A percentile compares a stretch with the other conserved stretches of the same genome.
phyloP scores from a whole-genome alignment of 2,329 filamentous ascomycete species.

The Aspergillus unguis region DNA sequence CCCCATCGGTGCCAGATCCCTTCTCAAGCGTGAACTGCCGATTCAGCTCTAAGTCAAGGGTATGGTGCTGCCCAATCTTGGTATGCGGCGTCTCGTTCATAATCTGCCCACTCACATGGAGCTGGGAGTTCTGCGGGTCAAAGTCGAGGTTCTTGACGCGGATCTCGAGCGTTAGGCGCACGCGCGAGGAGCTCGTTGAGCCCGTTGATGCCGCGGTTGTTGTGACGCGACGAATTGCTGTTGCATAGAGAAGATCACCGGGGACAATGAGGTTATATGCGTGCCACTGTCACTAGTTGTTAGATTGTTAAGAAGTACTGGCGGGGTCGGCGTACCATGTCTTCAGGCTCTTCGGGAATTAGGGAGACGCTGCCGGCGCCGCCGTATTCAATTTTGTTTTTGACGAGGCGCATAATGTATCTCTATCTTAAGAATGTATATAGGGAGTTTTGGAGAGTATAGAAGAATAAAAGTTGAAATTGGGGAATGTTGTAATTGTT shows the following conservation, averaged over 20 bases:
- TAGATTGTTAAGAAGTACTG: background rate
- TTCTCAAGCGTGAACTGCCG: slow-evolving; percentile 88
- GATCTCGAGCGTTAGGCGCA: slow-evolving; percentile 64
- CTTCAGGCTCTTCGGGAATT: slow-evolving; percentile 69
- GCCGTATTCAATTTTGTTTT: slow-evolving; percentile 63
- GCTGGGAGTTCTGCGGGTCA: slow-evolving; percentile 63
- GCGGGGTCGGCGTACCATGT: slow-evolving; percentile 55
- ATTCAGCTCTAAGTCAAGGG: slow-evolving; percentile 79
- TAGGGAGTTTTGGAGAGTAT: background rate
- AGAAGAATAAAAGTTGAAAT: background rate
- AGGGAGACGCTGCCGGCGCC: slow-evolving; percentile 65
- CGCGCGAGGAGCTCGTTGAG: slow-evolving; percentile 59
- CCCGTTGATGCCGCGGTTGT: slow-evolving; percentile 56
- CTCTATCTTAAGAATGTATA: background rate
- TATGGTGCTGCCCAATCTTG: slow-evolving; percentile 65
- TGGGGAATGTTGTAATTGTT: background rate
- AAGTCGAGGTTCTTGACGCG: slow-evolving; percentile 66
- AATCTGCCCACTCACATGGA: slow-evolving; percentile 66
- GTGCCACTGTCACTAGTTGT: slow-evolving; percentile 57
- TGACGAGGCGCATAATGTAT: slow-evolving; percentile 61
- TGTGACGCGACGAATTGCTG: slow-evolving; percentile 64
- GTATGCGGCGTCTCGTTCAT: slow-evolving; percentile 65
- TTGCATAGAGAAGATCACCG: slow-evolving; percentile 62
- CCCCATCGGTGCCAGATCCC: slow-evolving; percentile 50
- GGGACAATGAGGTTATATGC: slow-evolving; percentile 70